Conservation (phyloP, 192 early-diverging fungal genomes). For the Coemansia sp. region DNA sequence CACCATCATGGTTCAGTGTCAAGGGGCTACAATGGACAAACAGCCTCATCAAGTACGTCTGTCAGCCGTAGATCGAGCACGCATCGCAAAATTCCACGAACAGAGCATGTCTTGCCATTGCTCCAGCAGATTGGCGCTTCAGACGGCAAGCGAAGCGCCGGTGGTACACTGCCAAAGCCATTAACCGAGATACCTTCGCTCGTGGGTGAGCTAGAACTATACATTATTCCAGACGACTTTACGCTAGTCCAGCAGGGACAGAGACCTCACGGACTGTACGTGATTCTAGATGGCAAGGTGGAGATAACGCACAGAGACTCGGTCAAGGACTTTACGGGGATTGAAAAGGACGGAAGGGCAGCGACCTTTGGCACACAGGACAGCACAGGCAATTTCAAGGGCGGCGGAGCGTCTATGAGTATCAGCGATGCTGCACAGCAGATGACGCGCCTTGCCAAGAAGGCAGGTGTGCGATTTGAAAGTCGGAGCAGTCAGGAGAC, state of each 20-base stretch:
- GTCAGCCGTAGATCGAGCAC: slow-evolving; percentile 38
- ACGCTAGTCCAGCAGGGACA: slow-evolving; percentile 82
- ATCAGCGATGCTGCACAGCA: slow-evolving; percentile 34
- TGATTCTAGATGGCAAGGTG: slow-evolving; percentile 89
- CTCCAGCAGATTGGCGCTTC: slow-evolving; percentile 33
- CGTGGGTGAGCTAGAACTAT: slow-evolving; percentile 70
- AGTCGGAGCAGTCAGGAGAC: background rate
- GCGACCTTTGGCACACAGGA: background rate
- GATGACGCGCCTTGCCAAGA: slow-evolving; percentile 43
- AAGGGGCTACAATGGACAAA: background rate
- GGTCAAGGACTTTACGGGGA: slow-evolving; percentile 43
- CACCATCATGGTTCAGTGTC: background rate
- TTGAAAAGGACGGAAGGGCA: slow-evolving; percentile 10
- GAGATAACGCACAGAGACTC: slow-evolving; percentile 56
- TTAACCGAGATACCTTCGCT: slow-evolving; percentile 43
- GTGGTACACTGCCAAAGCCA: slow-evolving; percentile 12
- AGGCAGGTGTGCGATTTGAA: slow-evolving; percentile 18
- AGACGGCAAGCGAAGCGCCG: slow-evolving; percentile 11
- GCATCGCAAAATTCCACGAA: slow-evolving; percentile 31
- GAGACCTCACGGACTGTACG: slow-evolving; percentile 80
- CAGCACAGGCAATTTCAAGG: background rate
- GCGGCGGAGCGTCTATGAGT: background rate
- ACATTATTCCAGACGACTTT: slow-evolving; percentile 73
- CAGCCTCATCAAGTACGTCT: slow-evolving; percentile 22
- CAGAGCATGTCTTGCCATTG: slow-evolving; percentile 40